Evolutionary conservation across 306 rosid genomes (phyloP).

Genomic region (Psophocarpus tetragonolobus): DNA sequence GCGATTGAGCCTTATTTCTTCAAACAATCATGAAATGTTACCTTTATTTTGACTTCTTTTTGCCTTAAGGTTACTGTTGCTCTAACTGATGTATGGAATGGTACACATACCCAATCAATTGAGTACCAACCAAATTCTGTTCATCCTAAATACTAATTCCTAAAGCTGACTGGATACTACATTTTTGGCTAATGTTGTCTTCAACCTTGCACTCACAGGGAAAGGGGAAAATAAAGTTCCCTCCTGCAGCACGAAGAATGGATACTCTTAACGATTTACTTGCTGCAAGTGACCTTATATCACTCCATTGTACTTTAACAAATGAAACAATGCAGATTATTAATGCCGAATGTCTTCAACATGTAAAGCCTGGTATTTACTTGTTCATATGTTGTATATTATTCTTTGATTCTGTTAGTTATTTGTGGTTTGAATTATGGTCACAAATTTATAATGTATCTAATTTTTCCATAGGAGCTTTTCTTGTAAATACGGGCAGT

Average conservation of each 20-base stretch:
- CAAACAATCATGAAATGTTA: not conserved
- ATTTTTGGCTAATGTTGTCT: constrained; percentile 30
- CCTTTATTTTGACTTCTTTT: not conserved
- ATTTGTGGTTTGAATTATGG: not conserved
- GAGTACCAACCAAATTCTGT: not conserved
- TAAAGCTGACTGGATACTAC: constrained; percentile 16
- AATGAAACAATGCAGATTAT: constrained; percentile 90
- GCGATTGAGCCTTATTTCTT: not conserved
- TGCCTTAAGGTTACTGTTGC: constrained; percentile 16
- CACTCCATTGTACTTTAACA: constrained; percentile 91
- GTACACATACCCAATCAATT: not conserved
- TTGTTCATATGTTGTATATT: not conserved
- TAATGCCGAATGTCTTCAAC: constrained; percentile 91
- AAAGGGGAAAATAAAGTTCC: constrained; percentile 66
- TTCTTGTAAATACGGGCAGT: constrained; percentile 94
- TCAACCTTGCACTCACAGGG: constrained; percentile 47
- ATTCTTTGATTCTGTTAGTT: not conserved
- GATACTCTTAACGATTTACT: constrained; percentile 97
- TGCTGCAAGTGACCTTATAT: constrained; percentile 95
- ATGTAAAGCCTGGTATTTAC: constrained; percentile 81
- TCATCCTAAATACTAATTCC: constrained; percentile 14
- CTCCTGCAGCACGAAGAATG: constrained; percentile 93
- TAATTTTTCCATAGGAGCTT: constrained; percentile 66
- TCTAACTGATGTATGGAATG: not conserved
- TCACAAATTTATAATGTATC: constrained; percentile 24